Conservation (phyloP, 2,329 filamentous ascomycete genomes). For the Colletotrichum gigasporum region DNA sequence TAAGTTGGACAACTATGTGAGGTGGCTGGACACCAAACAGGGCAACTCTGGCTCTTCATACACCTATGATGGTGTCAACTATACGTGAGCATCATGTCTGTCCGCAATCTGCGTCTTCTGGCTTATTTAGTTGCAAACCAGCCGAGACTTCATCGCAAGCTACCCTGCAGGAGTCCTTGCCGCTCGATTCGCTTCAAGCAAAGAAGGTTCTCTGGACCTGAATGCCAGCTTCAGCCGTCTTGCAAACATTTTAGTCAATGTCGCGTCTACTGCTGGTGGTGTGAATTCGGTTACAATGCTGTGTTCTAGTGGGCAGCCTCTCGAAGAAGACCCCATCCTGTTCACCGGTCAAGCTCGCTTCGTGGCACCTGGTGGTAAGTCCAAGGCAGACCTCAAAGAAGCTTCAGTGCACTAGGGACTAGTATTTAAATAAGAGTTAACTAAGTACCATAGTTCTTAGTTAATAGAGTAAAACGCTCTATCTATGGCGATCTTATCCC, state of each 20-base stretch:
- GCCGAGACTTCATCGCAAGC: constrained; percentile 52
- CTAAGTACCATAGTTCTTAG: too few relatives aligned
- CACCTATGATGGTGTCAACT: constrained; percentile 40
- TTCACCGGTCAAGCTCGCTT: constrained; percentile 35
- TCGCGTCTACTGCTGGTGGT: constrained; percentile 28
- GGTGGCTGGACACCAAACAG: constrained; percentile 48
- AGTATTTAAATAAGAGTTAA: too few relatives aligned
- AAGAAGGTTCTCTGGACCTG: constrained; percentile 34
- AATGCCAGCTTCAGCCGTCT: constrained; percentile 35
- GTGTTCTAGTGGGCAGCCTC: constrained; percentile 35
- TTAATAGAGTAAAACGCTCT: too few relatives aligned
- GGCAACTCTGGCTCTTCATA: constrained; percentile 50
- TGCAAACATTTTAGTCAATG: constrained; percentile 29
- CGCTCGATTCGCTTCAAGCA: constrained; percentile 36
- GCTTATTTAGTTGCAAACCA: constrained; percentile 14
- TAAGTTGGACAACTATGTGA: constrained; percentile 43
- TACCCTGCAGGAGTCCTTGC: constrained; percentile 51
- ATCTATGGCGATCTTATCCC: too few relatives aligned
- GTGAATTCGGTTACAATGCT: constrained; percentile 36
- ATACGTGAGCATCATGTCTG: constrained; percentile 29
- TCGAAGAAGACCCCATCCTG: constrained; percentile 31
- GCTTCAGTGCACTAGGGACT: too few relatives aligned
- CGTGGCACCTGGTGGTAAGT: constrained; percentile 33
- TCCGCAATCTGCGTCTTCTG: neutral
- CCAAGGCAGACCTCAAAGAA: neutral